These are phyloP conservation scores for Trichosporon coremiiforme DNA, from an alignment of 1,284 basidiomycete genomes.

Conservation along the genomic window DNA sequence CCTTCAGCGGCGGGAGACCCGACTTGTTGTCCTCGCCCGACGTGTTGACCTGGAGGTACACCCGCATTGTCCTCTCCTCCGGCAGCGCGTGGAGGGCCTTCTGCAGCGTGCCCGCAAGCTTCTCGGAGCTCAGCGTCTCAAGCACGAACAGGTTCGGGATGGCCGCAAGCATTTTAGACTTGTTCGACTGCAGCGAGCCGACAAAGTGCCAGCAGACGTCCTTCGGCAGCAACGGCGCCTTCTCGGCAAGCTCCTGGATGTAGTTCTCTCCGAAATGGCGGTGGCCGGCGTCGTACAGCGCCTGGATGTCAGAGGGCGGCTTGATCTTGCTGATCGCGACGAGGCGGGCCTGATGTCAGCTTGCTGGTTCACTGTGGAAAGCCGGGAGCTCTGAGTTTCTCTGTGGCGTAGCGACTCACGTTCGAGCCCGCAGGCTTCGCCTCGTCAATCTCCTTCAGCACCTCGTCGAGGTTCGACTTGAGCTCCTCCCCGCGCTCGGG, in stretches of 20 bases:
- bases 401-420: too few species aligned
- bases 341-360: conserved; percentile 58
- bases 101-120: conserved; percentile 81
- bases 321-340: conserved; percentile 96
- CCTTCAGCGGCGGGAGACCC: conserved; percentile 68
- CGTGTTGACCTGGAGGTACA: conserved; percentile 93
- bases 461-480: conserved; percentile 53
- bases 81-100: conserved; percentile 65
- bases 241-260: conserved; percentile 91
- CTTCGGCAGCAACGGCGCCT: conserved; percentile 73
- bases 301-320: conserved; percentile 80
- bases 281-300: conserved; percentile 76
- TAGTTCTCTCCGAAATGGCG: conserved; percentile 98
- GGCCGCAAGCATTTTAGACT: conserved; percentile 82
- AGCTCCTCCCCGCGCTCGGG: conserved; percentile 55
- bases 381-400: too few species aligned
- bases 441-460: conserved; percentile 48
- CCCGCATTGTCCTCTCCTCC: conserved; percentile 61
- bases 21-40: conserved; percentile 88
- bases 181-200: conserved; percentile 91
- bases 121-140: conserved; percentile 86
- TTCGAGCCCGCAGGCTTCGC: conserved; percentile 18
- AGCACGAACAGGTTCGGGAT: conserved; percentile 87
- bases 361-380: too few species aligned
- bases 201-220: conserved; percentile 98